Base-by-base conservation (phyloP, 495 filamentous ascomycete species). In the Pseudevernia furfuracea region DNA sequence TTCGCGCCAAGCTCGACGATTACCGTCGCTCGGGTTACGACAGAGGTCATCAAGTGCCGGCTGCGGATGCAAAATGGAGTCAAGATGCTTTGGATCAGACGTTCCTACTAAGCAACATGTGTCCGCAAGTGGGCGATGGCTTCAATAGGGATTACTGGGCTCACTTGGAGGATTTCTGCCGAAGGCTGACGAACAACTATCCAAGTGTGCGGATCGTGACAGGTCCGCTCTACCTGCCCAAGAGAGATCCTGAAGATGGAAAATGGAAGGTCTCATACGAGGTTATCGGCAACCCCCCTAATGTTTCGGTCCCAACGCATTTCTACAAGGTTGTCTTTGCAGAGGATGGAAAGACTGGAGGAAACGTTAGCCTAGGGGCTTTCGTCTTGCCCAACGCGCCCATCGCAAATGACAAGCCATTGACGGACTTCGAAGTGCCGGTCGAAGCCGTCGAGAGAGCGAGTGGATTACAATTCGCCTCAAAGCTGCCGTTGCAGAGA, bases 71-170 rank as follows among this genome's bases (percentile, higher is more conserved):
- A 52, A 95, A 95, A 76, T 98, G 95, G 91, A 88, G 85, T 46
- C 94, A 98, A 73, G 73, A 82, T 21, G 94, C 95, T 23, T 93
- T 98, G 88, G 86, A 98, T 76, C 90, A 87, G 56, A 98, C 94
- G 3, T 98, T 98, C 72, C 83, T 81, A 68, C 83, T 98, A 48
- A 88, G 80, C 71, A 98, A 98, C 77, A 98, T 98, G 92, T 96
- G 90, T 69, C 94, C 94, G 23, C 94, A 98, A 75, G 93, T 98
- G 4, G 94, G 94, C 59, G 89, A 94, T 72, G 94, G 94, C 37
- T 98, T 98, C 79, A 98, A 98, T 76, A 82, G 94, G 25, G 94
- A 98, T 76, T 96, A 98, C 84, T 98, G 94, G 94, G 87, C 95
- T 59, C 95, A 97, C 72, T 92, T 98, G 70, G 94, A 98, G 76